Evolutionary conservation across 2,329 filamentous ascomycete genomes (phyloP).

Genomic region (Alternaria gaisen): DNA sequence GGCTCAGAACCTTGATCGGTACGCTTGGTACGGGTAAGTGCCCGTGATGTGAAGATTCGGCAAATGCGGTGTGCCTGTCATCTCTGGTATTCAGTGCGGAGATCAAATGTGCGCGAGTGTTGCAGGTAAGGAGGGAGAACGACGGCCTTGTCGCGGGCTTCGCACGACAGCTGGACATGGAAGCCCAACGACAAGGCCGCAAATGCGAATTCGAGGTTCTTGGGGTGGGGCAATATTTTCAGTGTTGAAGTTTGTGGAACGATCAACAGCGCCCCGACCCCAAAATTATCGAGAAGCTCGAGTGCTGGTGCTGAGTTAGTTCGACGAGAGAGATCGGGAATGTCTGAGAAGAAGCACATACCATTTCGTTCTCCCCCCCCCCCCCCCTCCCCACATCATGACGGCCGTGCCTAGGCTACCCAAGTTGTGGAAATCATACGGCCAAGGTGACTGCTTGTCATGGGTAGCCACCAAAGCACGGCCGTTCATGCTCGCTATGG

Average conservation of each 20-base stretch:
- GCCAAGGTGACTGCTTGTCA: not conserved
- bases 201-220: constrained; percentile 96
- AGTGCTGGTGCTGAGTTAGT: not conserved
- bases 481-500: not conserved
- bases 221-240: constrained; percentile 81
- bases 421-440: not conserved
- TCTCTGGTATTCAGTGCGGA: constrained; percentile 95
- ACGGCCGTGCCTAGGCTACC: not conserved
- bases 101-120: constrained; percentile 95
- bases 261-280: constrained; percentile 73
- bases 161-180: constrained; percentile 93
- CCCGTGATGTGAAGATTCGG: not conserved
- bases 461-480: not conserved
- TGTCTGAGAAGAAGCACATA: not conserved
- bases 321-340: not conserved
- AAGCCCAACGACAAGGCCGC: constrained; percentile 97
- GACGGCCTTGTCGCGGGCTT: constrained; percentile 97
- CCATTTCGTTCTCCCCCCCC: not conserved
- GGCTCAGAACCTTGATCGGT: constrained; percentile 20
- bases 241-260: constrained; percentile 91
- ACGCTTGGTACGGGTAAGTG: not conserved
- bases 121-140: constrained; percentile 96
- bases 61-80: constrained; percentile 83
- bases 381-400: not conserved
- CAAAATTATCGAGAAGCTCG: not conserved